phyloP scores from a whole-genome alignment of 371 early-diverging fungal genomes.

The Mycotypha africana region DNA sequence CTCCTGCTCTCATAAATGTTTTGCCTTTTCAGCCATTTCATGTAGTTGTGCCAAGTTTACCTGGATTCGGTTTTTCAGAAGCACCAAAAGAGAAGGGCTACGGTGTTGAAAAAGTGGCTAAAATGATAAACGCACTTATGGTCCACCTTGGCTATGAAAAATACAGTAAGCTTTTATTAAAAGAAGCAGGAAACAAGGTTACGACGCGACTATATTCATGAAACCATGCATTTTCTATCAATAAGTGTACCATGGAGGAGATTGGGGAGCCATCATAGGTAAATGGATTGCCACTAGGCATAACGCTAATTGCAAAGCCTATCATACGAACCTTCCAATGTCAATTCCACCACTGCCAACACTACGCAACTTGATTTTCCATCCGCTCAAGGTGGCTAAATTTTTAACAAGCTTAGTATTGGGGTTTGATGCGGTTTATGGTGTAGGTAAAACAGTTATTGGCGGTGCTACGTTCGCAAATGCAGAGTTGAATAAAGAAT shows the following conservation, averaged over 20 bases:
- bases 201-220: background rate
- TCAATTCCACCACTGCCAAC: conserved; percentile 28
- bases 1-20: too few relatives aligned
- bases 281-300: conserved; percentile 29
- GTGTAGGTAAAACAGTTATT: background rate
- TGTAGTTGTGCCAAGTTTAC: conserved; percentile 54
- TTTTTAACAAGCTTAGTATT: conserved; percentile 8
- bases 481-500: conserved; percentile 18
- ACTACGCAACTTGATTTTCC: conserved; percentile 4
- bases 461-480: conserved; percentile 18
- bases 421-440: conserved; percentile 19
- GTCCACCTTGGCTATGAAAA: conserved; percentile 42
- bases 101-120: conserved; percentile 32
- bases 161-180: conserved; percentile 25
- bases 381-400: conserved; percentile 10
- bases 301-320: conserved; percentile 29
- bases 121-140: conserved; percentile 45
- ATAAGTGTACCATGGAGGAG: conserved; percentile 41
- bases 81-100: conserved; percentile 38
- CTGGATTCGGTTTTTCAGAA: conserved; percentile 58
- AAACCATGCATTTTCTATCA: too few relatives aligned
- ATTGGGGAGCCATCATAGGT: conserved; percentile 51
- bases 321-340: conserved; percentile 40
- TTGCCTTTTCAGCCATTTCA: conserved; percentile 43
- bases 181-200: background rate